Base-by-base conservation (phyloP, 2,329 filamentous ascomycete species). In the Cladosporium sp. region DNA sequence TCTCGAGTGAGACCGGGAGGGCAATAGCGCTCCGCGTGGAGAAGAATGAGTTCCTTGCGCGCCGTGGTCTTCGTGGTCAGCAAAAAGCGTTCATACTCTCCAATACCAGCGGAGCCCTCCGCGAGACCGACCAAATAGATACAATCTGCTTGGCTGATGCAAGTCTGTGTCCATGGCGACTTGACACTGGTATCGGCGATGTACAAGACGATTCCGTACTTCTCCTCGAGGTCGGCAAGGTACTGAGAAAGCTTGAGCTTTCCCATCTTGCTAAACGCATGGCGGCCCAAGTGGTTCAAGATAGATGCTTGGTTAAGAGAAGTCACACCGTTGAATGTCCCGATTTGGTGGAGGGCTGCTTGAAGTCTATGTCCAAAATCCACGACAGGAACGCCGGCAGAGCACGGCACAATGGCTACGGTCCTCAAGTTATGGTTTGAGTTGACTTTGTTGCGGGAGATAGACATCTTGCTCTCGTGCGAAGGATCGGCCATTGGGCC, bases 11-110 rank as follows among this genome's bases (percentile, higher is more conserved):
- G 68, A 0, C 93, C 93, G 4, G 90, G 84, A 0, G 80, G 78
- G 38, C 88, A 95, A 67, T 91, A 97, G 43, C 91, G 80, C 61
- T 98, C 93, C 0, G 86, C 76, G 65, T 98, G 94, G 2, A 98
- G 72, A 19, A 98, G 72, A 1, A 98, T 90, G 2, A 98, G 75
- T 55, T 94, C 88, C 67, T 97, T 98, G 43, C 92, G 80, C 0
- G 93, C 92, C 0, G 93, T 98, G 0, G 92, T 96, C 68, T 98
- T 97, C 77, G 95, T 96, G 0, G 93, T 94, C 13, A 98, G 78
- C 63, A 98, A 80, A 66, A 98, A 96, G 2, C 93, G 82, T 67
- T 98, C 93, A 59, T 97, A 98, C 66, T 98, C 94, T 36, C 93
- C 93, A 57, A 97, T 93, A 38, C 80, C 84, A 0, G 93, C 86